These are phyloP conservation scores for Bipolaris oryzae DNA, from an alignment of 2,329 filamentous ascomycete genomes.

Conservation along the genomic window DNA sequence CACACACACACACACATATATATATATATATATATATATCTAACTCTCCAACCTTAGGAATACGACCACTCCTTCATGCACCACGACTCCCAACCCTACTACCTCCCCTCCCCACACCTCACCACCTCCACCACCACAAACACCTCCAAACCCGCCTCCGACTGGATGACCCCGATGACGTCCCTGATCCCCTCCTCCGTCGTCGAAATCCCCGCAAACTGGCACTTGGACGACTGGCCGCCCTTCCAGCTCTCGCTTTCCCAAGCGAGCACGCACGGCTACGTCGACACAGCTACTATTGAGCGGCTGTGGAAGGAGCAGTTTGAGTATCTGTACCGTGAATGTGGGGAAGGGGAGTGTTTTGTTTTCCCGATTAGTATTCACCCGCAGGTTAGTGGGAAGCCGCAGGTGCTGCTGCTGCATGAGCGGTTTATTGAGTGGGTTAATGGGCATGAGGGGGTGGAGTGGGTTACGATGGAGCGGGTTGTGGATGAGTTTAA, in stretches of 20 bases:
- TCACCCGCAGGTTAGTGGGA: constrained; percentile 57
- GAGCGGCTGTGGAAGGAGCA: constrained; percentile 56
- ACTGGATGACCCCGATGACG: constrained; percentile 50
- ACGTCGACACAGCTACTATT: constrained; percentile 51
- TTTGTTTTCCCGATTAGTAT: constrained; percentile 57
- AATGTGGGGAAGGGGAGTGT: constrained; percentile 48
- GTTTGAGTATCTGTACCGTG: constrained; percentile 54
- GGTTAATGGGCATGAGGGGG: constrained; percentile 53
- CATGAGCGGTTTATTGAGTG: constrained; percentile 56
- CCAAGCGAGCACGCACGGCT: constrained; percentile 61
- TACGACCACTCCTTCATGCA: constrained; percentile 59
- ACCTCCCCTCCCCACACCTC: constrained; percentile 36
- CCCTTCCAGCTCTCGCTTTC: constrained; percentile 51
- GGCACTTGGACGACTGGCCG: constrained; percentile 59
- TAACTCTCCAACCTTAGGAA: constrained; percentile 47
- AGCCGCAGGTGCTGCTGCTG: constrained; percentile 55
- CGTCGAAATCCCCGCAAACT: constrained; percentile 56
- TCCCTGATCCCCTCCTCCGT: constrained; percentile 41
- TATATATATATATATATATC: too few species aligned
- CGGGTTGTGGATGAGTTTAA: constrained; percentile 48
- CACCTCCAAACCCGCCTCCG: constrained; percentile 35
- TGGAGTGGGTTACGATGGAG: constrained; percentile 51
- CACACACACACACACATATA: too few species aligned
- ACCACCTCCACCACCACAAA: constrained; percentile 54
- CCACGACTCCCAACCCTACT: constrained; percentile 54